Evolutionary conservation across 495 filamentous ascomycete species (phyloP).

Genomic region (Margaritispora aquatica): DNA sequence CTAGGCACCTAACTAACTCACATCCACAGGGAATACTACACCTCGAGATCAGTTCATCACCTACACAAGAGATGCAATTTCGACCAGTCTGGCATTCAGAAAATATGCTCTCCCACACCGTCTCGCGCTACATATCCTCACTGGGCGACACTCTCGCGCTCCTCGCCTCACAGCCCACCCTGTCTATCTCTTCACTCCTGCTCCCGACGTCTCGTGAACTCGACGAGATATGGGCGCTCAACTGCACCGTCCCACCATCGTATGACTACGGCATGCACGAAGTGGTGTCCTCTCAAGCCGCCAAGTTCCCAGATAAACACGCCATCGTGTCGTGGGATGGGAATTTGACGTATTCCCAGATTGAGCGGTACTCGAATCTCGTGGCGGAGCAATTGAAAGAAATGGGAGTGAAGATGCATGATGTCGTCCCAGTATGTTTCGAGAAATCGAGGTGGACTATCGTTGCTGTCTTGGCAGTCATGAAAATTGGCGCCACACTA

Average conservation of each 20-base stretch:
- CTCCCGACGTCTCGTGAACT: neutral
- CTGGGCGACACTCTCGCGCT: neutral
- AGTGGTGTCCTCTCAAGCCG: constrained; percentile 27
- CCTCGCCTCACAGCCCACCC: neutral
- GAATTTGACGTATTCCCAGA: constrained; percentile 24
- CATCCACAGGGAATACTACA: neutral
- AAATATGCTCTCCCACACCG: neutral
- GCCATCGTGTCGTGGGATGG: constrained; percentile 29
- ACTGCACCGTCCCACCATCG: constrained; percentile 15
- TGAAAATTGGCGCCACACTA: constrained; percentile 34
- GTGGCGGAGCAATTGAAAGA: neutral
- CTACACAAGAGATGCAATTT: neutral
- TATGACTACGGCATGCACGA: constrained; percentile 23
- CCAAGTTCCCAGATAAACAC: neutral
- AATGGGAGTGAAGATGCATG: neutral
- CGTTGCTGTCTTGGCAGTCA: constrained; percentile 32
- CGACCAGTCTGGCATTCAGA: neutral
- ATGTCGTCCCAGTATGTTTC: constrained; percentile 23
- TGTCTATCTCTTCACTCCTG: neutral
- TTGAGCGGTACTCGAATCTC: neutral
- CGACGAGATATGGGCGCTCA: constrained; percentile 17
- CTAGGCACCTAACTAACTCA: no score
- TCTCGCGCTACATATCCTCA: neutral
- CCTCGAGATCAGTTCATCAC: neutral
- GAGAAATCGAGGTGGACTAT: constrained; percentile 38